Base-by-base conservation (phyloP, 2,329 filamentous ascomycete species). In the Cercospora janseana region DNA sequence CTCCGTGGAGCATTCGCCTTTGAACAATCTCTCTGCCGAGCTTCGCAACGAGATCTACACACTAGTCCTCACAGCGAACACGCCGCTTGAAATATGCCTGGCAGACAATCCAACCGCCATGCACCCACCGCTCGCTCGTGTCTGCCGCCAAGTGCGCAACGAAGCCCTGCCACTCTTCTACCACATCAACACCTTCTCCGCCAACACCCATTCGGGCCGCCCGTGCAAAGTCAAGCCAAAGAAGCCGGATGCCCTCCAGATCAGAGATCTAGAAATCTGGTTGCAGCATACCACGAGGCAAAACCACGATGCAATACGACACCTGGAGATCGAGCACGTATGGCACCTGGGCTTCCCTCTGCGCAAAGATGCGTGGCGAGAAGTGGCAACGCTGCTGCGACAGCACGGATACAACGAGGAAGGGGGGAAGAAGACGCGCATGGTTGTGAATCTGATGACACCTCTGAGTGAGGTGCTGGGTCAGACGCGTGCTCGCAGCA, bases 21-120 rank as follows among this genome's bases (percentile, higher is more conserved):
- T 43, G 13, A 29, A 43, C 40, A 16, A 43, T 21, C 40, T 42
- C 28, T 20, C 38, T 3, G 38, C 38, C 24, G 38, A 42, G n/a
- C 13, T 42, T 10, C 21, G 38, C 1, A 42, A 42, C 38, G 8
- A 27, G 26, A 42, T 26, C 4, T 42, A 42, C 23, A 15, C 26
- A 28, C 18, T 42, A 6, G 23, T 10, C 18, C 26, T 42, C 24
- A 6, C 3, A 10, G 18, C n/a, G 7, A 10, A 42, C 4, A 37
- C 13, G 16, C 32, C 32, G 18, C 32, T 37, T 12, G 32, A 7
- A 20, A 6, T 37, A 9, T 37, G 32, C 16, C 16, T 6, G 4
- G 13, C 9, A 15, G 15, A 27, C 24, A 15, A n/a, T 9, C 24
- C 26, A 15, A 28, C 38, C 7, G 38, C 23, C 4, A 13, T 28